Base-by-base conservation (phyloP, 345 rosid genomes). In the Acer negundo region DNA sequence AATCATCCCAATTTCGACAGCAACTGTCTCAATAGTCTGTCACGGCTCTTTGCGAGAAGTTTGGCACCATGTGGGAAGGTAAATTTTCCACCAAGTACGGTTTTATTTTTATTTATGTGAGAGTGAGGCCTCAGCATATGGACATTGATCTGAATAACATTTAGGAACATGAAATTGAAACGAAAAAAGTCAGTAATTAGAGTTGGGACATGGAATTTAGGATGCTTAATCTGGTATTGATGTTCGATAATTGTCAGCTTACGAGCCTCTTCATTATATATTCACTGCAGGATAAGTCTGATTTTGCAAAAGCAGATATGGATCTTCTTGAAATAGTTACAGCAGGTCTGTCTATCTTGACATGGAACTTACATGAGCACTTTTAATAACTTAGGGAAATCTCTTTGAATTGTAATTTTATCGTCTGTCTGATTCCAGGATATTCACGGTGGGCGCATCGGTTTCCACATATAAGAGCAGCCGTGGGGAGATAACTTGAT, bases 271-370 rank as follows among this genome's bases (percentile, higher is more conserved):
- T 59, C 35, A 1, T 56, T 75, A 59, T 51, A 53, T n/a, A 53
- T n/a, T 6, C 17, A 17, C 9, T 74, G 23, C 65, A 80, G 80
- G 83, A 17, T 75, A 80, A 49, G 66, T 67, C 87, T 31, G 86
- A 84, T 55, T 67, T 42, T 0, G 84, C 76, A 20, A 66, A 73
- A 70, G 78, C 63, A 49, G 87, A 90, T 19, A 70, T 70, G 68
- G 97, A 94, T 85, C 98, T 94, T 86, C 83, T 87, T 51, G 95
- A 86, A 73, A 92, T 90, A 82, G 80, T 90, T 68, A 79, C 76
- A 59, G 72, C 90, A 80, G 98, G 97, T 92, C 62, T 76, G 84
- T 64, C 68, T n/a, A 12, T 26, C 11, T 40, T 75, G 17, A 66
- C 28, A 71, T 46, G 28, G 62, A 19, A 16, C n/a, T 16, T 53